These are phyloP conservation scores for Halenospora varia DNA, from an alignment of 495 filamentous ascomycete species.

Conservation along the genomic window DNA sequence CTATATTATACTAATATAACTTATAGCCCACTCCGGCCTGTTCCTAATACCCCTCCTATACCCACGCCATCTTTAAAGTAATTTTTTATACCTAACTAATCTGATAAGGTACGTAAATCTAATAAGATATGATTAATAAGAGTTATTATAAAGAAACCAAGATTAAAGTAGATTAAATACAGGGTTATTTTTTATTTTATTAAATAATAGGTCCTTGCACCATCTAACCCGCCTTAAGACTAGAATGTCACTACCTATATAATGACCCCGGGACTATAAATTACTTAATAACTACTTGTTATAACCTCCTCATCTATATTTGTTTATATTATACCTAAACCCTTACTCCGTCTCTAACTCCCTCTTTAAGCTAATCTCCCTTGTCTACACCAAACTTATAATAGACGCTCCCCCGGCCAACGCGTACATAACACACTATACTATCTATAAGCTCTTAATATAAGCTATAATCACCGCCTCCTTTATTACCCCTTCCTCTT, in stretches of 20 bases:
- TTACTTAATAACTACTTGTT: conserved; percentile 3
- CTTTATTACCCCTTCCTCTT: conserved; percentile 28
- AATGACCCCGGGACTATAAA: background rate
- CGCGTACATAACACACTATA: conserved; percentile 49
- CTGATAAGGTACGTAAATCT: conserved; percentile 4
- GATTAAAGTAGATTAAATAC: conserved; percentile 3
- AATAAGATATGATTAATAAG: conserved; percentile 2
- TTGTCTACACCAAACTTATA: conserved; percentile 11
- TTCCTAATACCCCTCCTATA: conserved; percentile 3
- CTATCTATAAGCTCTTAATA: conserved; percentile 49
- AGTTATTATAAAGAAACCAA: conserved; percentile 5
- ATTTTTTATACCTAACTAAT: conserved; percentile 5
- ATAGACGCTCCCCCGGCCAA: conserved; percentile 22
- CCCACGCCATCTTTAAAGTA: background rate
- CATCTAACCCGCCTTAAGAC: conserved; percentile 1
- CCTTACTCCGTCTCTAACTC: conserved; percentile 21
- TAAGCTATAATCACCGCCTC: conserved; percentile 46
- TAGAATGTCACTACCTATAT: conserved; percentile 1
- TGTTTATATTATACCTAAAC: conserved; percentile 14
- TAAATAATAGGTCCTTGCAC: no score
- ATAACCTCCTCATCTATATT: conserved; percentile 5
- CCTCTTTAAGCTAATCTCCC: conserved; percentile 14
- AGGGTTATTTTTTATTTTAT: background rate
- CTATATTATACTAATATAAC: conserved; percentile 3
- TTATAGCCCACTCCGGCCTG: conserved; percentile 1